A percentile compares a stretch with the other conserved stretches of the same genome.
These are phyloP conservation scores for Calonectria pseudoturangicola DNA, from an alignment of 2,329 filamentous ascomycete genomes.

Conservation along the genomic window DNA sequence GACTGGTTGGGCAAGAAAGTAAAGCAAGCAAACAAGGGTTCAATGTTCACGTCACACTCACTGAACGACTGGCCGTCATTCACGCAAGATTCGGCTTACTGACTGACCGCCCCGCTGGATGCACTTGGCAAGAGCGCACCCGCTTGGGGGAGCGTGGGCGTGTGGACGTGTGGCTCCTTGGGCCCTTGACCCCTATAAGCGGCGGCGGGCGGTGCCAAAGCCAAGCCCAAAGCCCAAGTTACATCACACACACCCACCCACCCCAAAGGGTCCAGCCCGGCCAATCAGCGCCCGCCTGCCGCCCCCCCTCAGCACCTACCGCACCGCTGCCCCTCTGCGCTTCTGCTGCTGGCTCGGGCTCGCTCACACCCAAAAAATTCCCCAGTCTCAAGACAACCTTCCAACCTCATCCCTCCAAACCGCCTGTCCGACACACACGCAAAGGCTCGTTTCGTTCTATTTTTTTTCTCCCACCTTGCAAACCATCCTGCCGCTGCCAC, in stretches of 20 bases:
- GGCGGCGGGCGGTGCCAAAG: conserved; percentile 27
- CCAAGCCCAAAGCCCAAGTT: conserved; percentile 43
- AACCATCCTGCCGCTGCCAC: conserved; percentile 21
- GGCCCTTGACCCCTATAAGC: conserved; percentile 28
- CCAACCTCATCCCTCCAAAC: conserved; percentile 46
- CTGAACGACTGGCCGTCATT: background rate
- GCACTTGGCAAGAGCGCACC: conserved; percentile 3
- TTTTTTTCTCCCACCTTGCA: background rate
- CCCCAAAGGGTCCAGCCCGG: background rate
- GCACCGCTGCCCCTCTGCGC: conserved; percentile 46
- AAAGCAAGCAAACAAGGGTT: background rate
- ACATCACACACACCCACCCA: conserved; percentile 49
- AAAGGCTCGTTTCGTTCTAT: conserved; percentile 32
- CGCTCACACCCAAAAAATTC: conserved; percentile 44
- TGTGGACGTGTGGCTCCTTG: background rate
- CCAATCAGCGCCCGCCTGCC: conserved; percentile 12
- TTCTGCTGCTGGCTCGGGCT: conserved; percentile 38
- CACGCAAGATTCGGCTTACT: background rate
- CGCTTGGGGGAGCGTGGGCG: background rate
- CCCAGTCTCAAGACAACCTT: conserved; percentile 45
- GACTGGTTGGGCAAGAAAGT: background rate
- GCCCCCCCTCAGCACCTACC: conserved; percentile 33
- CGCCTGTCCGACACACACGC: conserved; percentile 18
- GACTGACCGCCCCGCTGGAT: conserved; percentile 29
- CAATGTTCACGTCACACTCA: background rate